Percentiles rank a stretch among this genome's conserved stretches.
These are phyloP conservation scores for Phytopythium boreale DNA, from an alignment of 352 stramenopile genomes.

Conservation along the genomic window DNA sequence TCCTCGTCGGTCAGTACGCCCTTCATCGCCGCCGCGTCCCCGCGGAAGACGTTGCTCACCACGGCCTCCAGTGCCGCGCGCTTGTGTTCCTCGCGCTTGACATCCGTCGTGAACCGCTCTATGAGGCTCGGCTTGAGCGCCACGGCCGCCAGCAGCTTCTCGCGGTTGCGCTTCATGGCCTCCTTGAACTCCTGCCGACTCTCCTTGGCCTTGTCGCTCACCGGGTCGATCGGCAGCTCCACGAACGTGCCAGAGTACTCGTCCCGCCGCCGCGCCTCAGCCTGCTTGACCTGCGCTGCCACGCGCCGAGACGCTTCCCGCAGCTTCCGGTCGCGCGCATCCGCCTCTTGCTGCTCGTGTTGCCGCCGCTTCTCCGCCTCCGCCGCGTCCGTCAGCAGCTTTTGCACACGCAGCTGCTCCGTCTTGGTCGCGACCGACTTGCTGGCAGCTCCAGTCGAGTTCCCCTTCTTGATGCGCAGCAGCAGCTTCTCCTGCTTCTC, in stretches of 20 bases:
- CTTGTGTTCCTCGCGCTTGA: slow-evolving; percentile 73
- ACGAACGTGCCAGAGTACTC: slow-evolving; percentile 51
- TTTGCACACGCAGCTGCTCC: slow-evolving; percentile 52
- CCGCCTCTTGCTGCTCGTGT: slow-evolving; percentile 39
- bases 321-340: slow-evolving; percentile 35
- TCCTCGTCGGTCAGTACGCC: slow-evolving; percentile 67
- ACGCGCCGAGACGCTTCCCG: slow-evolving; percentile 51
- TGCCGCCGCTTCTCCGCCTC: slow-evolving; percentile 37
- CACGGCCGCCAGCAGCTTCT: slow-evolving; percentile 44
- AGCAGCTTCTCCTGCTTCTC: slow-evolving; percentile 36
- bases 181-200: slow-evolving; percentile 57
- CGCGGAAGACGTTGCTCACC: slow-evolving; percentile 73
- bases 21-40: slow-evolving; percentile 53
- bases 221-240: slow-evolving; percentile 34
- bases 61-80: slow-evolving; percentile 61
- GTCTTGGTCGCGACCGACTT: slow-evolving; percentile 36
- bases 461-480: slow-evolving; percentile 17
- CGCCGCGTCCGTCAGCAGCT: slow-evolving; percentile 27
- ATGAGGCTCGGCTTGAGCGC: slow-evolving; percentile 61
- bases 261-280: slow-evolving; percentile 40
- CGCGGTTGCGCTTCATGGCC: slow-evolving; percentile 60
- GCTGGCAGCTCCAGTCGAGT: slow-evolving; percentile 6
- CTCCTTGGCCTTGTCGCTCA: slow-evolving; percentile 46
- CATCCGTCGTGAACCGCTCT: slow-evolving; percentile 65
- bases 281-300: slow-evolving; percentile 47